Base-by-base conservation (phyloP, 441 rosid genomes). In the Populus hybrid region DNA sequence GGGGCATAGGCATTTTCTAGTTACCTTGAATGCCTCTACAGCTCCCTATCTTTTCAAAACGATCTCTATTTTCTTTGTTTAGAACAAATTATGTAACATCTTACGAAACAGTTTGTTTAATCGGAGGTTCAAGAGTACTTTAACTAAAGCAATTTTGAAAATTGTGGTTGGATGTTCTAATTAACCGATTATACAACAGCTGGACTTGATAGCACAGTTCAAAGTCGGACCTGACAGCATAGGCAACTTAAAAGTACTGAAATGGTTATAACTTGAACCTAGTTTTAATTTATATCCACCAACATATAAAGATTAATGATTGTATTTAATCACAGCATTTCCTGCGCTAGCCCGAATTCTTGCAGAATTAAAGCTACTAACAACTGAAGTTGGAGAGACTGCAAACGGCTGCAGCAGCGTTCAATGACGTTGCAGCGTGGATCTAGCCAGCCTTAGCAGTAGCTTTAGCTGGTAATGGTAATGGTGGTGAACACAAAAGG, bases 391-490 rank as follows among this genome's bases (percentile, higher is more conserved):
- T 4, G 83, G 85, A 3, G 75, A 83, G 79, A 80, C 79, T 1
- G 83, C 85, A n/a, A 83, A 83, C 80, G 85, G 85, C 85, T 5
- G 85, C 85, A 3, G 83, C 86, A 0, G 86, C 86, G 10, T 80
- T 83, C 59, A 83, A 83, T 21, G 83, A 83, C 50, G 80, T 83
- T 0, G 83, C 80, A 0, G 85, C 85, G 2, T 82, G 85, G 85
- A 77, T 82, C 40, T 61, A 79, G 66, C 75, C 79, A 6, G 83
- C 83, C 14, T 72, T 84, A 20, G 84, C 82, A 0, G 80, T 81
- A 1, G 84, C 86, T 0, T 74, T 78, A 0, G 80, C 82, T 0
- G 81, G 80, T 10, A 70, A 78, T 20, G 80, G 83, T 1, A 53
- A n/a, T 26, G 80, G 78, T 2, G 80, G 77, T 36, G 42, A 69